These are phyloP conservation scores for Metschnikowia corniflorae DNA, from an alignment of 805 yeast genomes.

Conservation along the genomic window DNA sequence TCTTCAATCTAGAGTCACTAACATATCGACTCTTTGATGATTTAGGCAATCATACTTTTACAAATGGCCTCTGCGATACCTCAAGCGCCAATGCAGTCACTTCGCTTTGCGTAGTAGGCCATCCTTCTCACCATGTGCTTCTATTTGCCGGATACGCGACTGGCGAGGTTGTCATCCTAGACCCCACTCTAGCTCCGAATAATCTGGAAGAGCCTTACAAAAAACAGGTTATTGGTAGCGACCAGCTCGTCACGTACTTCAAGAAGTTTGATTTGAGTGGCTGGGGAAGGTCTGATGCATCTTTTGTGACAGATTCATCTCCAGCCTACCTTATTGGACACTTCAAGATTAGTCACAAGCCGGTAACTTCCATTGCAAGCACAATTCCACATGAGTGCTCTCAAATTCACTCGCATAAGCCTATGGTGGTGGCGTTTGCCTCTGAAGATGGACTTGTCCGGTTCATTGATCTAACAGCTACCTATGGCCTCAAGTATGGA, in stretches of 20 bases:
- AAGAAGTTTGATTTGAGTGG: constrained; percentile 36
- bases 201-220: constrained; percentile 8
- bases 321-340: constrained; percentile 43
- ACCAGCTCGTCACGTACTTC: constrained; percentile 34
- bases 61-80: constrained; percentile 11
- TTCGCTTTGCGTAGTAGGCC: constrained; percentile 21
- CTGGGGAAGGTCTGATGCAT: constrained; percentile 12
- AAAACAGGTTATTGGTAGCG: constrained; percentile 22
- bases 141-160: constrained; percentile 38
- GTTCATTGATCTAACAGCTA: constrained; percentile 47
- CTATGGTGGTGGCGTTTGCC: constrained; percentile 46
- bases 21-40: constrained; percentile 42
- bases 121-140: constrained; percentile 39
- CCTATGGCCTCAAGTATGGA: constrained; percentile 29
- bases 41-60: constrained; percentile 34
- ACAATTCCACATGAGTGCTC: constrained; percentile 22
- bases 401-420: constrained; percentile 31
- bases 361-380: constrained; percentile 48
- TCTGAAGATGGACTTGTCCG: constrained; percentile 64
- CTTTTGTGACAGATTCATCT: constrained; percentile 1
- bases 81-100: constrained; percentile 26
- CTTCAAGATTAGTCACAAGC: constrained; percentile 56
- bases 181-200: constrained; percentile 13
- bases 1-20: constrained; percentile 52
- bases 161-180: constrained; percentile 18